These are phyloP conservation scores for Colletotrichum tamarilloi DNA, from an alignment of 2,329 filamentous ascomycete genomes.

Conservation along the genomic window DNA sequence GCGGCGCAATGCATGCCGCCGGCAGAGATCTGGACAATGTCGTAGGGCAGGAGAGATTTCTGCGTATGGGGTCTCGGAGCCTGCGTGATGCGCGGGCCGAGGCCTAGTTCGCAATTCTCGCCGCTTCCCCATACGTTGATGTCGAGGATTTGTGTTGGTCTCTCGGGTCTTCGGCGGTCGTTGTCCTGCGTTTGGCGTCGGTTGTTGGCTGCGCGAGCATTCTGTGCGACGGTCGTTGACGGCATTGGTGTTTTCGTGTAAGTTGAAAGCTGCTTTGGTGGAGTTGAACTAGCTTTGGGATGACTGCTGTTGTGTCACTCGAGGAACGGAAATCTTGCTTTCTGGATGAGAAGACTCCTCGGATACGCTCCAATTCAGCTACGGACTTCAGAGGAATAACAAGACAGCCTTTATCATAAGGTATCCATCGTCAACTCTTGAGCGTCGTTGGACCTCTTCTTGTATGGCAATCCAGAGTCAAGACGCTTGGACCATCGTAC, in stretches of 20 bases:
- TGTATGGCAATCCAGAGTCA: neutral
- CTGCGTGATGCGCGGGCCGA: constrained; percentile 12
- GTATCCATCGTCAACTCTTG: neutral
- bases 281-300: neutral
- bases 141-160: constrained; percentile 15
- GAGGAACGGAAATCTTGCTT: neutral
- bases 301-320: neutral
- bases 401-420: neutral
- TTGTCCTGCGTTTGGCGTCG: no score
- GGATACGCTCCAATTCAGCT: neutral
- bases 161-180: neutral
- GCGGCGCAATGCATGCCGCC: constrained; percentile 74
- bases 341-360: neutral
- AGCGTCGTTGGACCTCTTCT: neutral
- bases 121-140: constrained; percentile 33
- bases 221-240: neutral
- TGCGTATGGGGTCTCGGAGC: constrained; percentile 55
- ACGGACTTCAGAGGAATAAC: no score
- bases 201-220: neutral
- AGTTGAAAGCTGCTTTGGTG: neutral
- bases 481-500: neutral
- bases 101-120: constrained; percentile 29
- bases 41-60: constrained; percentile 61
- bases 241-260: neutral
- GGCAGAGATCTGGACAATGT: constrained; percentile 70